Evolutionary conservation across 768 basidiomycete genomes (phyloP), one percentile per base, ranked within the genome.

Genomic region (Pleurotus ostreatus): DNA sequence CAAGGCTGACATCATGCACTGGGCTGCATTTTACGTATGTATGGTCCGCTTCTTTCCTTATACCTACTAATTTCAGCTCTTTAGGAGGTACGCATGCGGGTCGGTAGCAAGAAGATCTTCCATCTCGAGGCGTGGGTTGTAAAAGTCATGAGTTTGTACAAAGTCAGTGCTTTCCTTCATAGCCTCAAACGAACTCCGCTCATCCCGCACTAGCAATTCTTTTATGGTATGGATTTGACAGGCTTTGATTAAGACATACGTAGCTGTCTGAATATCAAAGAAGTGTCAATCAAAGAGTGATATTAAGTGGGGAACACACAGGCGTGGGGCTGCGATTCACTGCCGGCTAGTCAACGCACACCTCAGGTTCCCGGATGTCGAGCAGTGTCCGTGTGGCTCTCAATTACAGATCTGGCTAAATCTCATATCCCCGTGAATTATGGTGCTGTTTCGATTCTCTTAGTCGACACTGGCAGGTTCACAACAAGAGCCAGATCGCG

Each of bases 91-190:
- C 87, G 97, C n/a, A 92, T 98, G 91, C 84, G 93, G n/a, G 77
- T 86, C 55, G 96, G 96, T 4, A 80, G 67, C 58, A 78, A 78
- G 83, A 83, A 98, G 71, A 98, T 99, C 51, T 98, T 88, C 70
- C 96, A 99, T 66, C 80, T 99, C 43, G 96, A 99, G 65, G 95
- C 96, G 15, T 98, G 93, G 89, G 92, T 95, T 2, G 90, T 97
- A 30, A 97, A 98, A 67, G 83, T 94, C 41, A 98, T 98, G 96
- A 89, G 83, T 64, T 59, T 94, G 57, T 88, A 92, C 63, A 94
- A 94, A 77, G 91, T 90, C 55, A 37, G 70, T 57, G 23, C 16
- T 56, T 16, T 45, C 58, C 37, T 20, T 37, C 4, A 56, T 18
- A 20, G 15, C 18, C 30, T 18, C 23, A 13, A 30, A 46, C 30